Evolutionary conservation across 371 early-diverging fungal species (phyloP).

Genomic region (Rhizopus delemar): DNA sequence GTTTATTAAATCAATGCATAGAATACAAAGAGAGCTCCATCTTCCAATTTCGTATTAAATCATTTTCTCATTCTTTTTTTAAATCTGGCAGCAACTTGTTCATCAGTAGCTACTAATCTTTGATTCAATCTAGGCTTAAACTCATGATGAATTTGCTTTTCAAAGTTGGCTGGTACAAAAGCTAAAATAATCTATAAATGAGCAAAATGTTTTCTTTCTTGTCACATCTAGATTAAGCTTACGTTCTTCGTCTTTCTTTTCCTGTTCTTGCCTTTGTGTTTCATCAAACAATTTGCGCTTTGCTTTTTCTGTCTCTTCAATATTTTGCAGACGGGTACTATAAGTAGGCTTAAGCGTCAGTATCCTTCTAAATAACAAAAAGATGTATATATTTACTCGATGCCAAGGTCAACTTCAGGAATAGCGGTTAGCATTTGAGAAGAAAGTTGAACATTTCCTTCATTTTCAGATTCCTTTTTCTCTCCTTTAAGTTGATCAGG

Average conservation of each 20-base stretch:
- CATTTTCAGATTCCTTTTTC: conserved; percentile 58
- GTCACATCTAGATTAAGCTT: conserved; percentile 4
- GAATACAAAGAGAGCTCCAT: not conserved
- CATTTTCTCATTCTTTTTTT: conserved; percentile 69
- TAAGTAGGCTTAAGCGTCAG: not conserved
- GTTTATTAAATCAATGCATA: no score
- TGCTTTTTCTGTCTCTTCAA: conserved; percentile 84
- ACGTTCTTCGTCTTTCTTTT: conserved; percentile 18
- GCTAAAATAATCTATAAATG: conserved; percentile 11
- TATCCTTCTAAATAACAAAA: not conserved
- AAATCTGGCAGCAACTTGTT: conserved; percentile 77
- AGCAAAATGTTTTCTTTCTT: not conserved
- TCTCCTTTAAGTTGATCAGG: conserved; percentile 72
- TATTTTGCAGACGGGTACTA: conserved; percentile 75
- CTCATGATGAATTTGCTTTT: conserved; percentile 39
- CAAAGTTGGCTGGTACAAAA: conserved; percentile 34
- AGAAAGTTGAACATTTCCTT: conserved; percentile 87
- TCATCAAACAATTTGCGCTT: conserved; percentile 63
- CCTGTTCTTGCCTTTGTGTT: conserved; percentile 19
- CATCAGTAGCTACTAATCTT: conserved; percentile 76
- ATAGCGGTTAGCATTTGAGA: conserved; percentile 91
- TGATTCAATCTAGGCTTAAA: conserved; percentile 37
- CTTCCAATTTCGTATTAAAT: no score
- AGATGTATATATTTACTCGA: conserved; percentile 56
- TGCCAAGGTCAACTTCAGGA: conserved; percentile 91